Evolutionary conservation across 345 rosid genomes (phyloP).

Genomic region (Chamaenerion angustifolium): DNA sequence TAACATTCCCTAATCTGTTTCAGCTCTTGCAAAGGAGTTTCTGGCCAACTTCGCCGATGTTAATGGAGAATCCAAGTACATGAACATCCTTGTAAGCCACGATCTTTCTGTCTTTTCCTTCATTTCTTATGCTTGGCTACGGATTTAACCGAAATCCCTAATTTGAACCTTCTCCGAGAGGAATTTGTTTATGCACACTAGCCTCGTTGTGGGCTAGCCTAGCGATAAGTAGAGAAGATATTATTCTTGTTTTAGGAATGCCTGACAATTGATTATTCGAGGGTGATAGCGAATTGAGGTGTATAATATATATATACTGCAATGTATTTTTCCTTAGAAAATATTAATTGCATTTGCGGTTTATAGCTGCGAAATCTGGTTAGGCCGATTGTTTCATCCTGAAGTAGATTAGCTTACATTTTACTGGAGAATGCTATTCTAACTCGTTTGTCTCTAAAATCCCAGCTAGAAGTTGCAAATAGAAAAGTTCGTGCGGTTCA

Average conservation of each 20-base stretch:
- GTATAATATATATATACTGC: too few species aligned
- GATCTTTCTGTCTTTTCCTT: background rate
- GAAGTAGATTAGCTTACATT: background rate
- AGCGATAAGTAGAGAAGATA: too few species aligned
- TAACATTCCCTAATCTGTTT: background rate
- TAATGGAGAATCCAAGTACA: slow-evolving; percentile 62
- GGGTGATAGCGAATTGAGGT: too few species aligned
- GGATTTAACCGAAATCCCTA: slow-evolving; percentile 4
- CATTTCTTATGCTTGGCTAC: background rate
- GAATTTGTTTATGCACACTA: too few species aligned
- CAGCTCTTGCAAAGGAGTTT: slow-evolving; percentile 72
- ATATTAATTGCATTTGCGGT: too few species aligned
- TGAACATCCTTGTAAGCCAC: slow-evolving; percentile 61
- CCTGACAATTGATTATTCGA: too few species aligned
- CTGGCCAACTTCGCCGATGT: slow-evolving; percentile 56
- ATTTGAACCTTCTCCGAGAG: background rate
- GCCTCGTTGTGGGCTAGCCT: too few species aligned
- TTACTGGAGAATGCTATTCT: too few species aligned
- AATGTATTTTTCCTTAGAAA: too few species aligned
- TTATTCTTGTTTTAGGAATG: too few species aligned
- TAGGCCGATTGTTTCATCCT: too few species aligned
- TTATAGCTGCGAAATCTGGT: too few species aligned
- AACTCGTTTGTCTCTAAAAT: slow-evolving; percentile 3
- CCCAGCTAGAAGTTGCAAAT: slow-evolving; percentile 85
- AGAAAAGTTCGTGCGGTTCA: slow-evolving; percentile 61